Base-by-base conservation (phyloP, 1,284 basidiomycete species). In the Leccinum griseonigrum region DNA sequence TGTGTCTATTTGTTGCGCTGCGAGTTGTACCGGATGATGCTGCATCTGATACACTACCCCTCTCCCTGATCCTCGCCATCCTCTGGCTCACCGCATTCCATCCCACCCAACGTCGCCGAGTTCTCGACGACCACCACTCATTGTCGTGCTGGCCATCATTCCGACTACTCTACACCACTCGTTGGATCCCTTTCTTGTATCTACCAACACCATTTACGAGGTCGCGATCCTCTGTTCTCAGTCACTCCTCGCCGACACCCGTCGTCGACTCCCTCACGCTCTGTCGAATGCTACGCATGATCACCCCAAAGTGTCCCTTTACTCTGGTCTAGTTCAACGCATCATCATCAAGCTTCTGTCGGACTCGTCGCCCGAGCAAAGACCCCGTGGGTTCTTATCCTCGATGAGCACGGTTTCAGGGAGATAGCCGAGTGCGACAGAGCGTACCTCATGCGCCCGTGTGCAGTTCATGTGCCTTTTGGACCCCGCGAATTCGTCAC, bases 321-420 rank as follows among this genome's bases (percentile, higher is more conserved):
- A 73, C 73, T 77, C 2, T 79, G 51, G 74, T 62, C 64, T 36
- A 66, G 68, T 43, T 68, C 67, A n/a, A 31, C 55, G 34, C 6
- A 34, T 34, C 34, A 34, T 66, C 64, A 69, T 40, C 61, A 67
- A 13, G 78, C 75, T 31, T 43, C 64, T 18, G 56, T 73, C 54
- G 51, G 62, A 3, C 70, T 74, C 34, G 74, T 78, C 34, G 67
- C 73, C 4, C 76, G 76, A 18, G 71, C 77, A 9, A 73, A 77
- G 8, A 79, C 82, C 1, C 77, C 80, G 18, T 83, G 81, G 79
- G 68, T 84, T 8, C 76, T 89, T 26, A 58, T 88, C 13, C 72
- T 88, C 51, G 82, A 83, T 51, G 75, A 80, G 50, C 61, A 71
- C 40, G 83, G 78, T 4, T 64, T 87, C 9, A 18, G 65, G 2